A percentile compares a stretch with the other conserved stretches of the same genome.
These are phyloP conservation scores for Septoria petroselini DNA, from an alignment of 2,329 filamentous ascomycete genomes.

Conservation along the genomic window DNA sequence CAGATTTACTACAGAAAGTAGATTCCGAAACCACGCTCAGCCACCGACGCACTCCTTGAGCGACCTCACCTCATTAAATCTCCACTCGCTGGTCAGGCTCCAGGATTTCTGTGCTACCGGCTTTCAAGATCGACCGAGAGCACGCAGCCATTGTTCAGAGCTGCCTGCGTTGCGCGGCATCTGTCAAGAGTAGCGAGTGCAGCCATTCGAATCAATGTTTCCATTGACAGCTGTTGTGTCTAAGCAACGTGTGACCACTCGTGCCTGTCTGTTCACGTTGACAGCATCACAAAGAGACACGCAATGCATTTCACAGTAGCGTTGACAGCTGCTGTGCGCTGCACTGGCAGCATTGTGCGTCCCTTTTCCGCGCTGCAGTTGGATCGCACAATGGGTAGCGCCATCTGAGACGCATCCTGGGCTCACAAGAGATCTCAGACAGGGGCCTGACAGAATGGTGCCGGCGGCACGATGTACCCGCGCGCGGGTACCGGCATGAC, in stretches of 20 bases:
- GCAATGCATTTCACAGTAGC: conserved; percentile 24
- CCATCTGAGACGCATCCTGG: conserved; percentile 26
- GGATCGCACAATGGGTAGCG: conserved; percentile 27
- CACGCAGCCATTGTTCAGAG: not conserved
- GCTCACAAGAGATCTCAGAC: conserved; percentile 25
- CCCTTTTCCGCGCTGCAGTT: conserved; percentile 18
- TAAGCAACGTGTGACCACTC: conserved; percentile 11
- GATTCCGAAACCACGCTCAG: conserved; percentile 9
- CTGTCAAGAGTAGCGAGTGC: conserved; percentile 12
- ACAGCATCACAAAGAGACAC: conserved; percentile 25
- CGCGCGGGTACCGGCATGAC: conserved; percentile 17
- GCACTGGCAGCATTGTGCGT: conserved; percentile 21
- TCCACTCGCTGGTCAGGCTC: not conserved
- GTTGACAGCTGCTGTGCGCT: conserved; percentile 25
- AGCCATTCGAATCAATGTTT: conserved; percentile 8
- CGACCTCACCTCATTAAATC: conserved; percentile 3
- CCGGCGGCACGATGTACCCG: conserved; percentile 17
- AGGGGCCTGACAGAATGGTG: conserved; percentile 14
- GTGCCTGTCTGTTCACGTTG: conserved; percentile 28
- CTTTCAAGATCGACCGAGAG: conserved; percentile 8
- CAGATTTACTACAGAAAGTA: conserved; percentile 50
- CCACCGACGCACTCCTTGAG: conserved; percentile 12
- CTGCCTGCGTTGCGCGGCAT: conserved; percentile 5
- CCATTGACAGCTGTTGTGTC: conserved; percentile 7
- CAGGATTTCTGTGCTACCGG: conserved; percentile 2